These are phyloP conservation scores for Leptomonas pyrrhocoris DNA, from an alignment of 208 protist genomes.

Conservation along the genomic window DNA sequence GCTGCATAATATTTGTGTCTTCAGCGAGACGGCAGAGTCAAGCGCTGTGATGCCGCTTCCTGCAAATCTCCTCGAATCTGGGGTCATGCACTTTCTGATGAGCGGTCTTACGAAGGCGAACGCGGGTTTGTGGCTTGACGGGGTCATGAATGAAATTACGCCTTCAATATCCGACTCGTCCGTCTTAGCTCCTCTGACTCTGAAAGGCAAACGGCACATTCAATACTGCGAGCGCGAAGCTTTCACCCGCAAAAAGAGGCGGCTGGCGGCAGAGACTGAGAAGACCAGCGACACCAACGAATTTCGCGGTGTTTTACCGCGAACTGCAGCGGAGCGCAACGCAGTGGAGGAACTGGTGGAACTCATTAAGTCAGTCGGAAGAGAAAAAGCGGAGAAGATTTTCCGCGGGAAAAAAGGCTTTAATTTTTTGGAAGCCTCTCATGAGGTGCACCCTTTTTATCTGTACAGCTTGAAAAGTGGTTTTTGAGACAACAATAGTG, in stretches of 20 bases:
- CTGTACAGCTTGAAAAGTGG: slow-evolving; percentile 46
- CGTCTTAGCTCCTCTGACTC: slow-evolving; percentile 51
- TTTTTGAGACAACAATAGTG: background rate
- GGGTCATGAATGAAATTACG: slow-evolving; percentile 47
- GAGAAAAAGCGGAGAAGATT: slow-evolving; percentile 67
- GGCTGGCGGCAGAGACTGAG: slow-evolving; percentile 26
- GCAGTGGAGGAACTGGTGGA: slow-evolving; percentile 76
- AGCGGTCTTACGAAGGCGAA: slow-evolving; percentile 33
- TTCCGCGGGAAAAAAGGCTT: slow-evolving; percentile 81
- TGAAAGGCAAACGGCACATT: slow-evolving; percentile 48
- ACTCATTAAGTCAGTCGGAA: slow-evolving; percentile 54
- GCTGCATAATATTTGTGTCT: slow-evolving; percentile 78
- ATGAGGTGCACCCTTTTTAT: slow-evolving; percentile 80
- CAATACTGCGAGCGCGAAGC: slow-evolving; percentile 53
- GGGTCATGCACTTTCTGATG: slow-evolving; percentile 58
- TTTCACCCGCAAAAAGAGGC: slow-evolving; percentile 45
- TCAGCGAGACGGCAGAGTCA: slow-evolving; percentile 51
- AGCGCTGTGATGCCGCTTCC: slow-evolving; percentile 59
- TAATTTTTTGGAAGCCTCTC: slow-evolving; percentile 71
- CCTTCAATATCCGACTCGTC: slow-evolving; percentile 45
- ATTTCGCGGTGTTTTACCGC: slow-evolving; percentile 45
- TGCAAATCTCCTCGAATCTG: slow-evolving; percentile 52
- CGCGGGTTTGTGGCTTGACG: slow-evolving; percentile 77
- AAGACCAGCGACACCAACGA: slow-evolving; percentile 24
- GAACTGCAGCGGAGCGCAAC: slow-evolving; percentile 56